Evolutionary conservation across 305 asterid genomes (phyloP).

Genomic region (Coffea humblotiana): DNA sequence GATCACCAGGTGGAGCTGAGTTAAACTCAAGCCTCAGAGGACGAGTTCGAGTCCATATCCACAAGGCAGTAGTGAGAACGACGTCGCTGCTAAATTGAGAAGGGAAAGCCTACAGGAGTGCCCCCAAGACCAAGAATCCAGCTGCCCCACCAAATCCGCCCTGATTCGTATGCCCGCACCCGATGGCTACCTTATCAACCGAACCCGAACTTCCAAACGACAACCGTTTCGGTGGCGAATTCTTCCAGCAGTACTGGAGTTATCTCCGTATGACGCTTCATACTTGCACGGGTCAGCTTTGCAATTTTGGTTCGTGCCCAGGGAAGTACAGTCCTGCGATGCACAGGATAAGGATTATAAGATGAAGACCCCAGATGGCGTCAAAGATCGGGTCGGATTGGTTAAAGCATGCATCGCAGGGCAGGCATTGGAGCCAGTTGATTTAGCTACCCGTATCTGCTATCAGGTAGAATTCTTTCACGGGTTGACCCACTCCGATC

Average conservation of each 20-base stretch:
- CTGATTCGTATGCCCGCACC: conserved; percentile 70
- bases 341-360: conserved; percentile 35
- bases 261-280: not conserved
- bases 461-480: conserved; percentile 36
- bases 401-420: conserved; percentile 48
- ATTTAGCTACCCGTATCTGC: conserved; percentile 64
- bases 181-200: conserved; percentile 50
- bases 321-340: conserved; percentile 29
- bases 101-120: conserved; percentile 51
- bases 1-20: conserved; percentile 59
- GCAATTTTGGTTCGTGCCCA: conserved; percentile 10
- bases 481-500: conserved; percentile 73
- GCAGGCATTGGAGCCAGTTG: conserved; percentile 69
- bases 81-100: conserved; percentile 62
- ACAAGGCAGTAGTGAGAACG: conserved; percentile 80
- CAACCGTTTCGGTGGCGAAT: not conserved
- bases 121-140: conserved; percentile 66
- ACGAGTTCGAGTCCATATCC: conserved; percentile 48
- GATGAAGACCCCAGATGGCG: conserved; percentile 31
- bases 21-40: conserved; percentile 76
- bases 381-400: conserved; percentile 45
- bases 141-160: conserved; percentile 60
- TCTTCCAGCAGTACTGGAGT: not conserved
- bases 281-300: not conserved
- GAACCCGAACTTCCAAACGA: conserved; percentile 32